These are phyloP conservation scores for Mucor piriformis DNA, from an alignment of 371 early-diverging fungal species.

Conservation along the genomic window DNA sequence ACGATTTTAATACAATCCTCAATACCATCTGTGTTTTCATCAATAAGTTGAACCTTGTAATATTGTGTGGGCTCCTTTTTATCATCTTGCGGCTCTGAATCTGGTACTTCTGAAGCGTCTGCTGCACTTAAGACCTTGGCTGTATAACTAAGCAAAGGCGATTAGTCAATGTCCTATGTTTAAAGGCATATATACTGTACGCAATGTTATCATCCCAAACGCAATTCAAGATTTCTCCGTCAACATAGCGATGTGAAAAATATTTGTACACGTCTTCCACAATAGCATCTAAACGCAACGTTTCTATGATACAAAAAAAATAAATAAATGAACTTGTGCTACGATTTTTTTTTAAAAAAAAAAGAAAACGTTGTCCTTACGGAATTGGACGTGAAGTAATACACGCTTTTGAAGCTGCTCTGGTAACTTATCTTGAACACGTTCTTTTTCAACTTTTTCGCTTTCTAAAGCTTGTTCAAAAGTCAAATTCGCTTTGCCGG, in stretches of 20 bases:
- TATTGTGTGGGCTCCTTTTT: background rate
- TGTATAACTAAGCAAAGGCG: background rate
- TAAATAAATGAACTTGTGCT: background rate
- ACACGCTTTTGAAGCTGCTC: constrained; percentile 66
- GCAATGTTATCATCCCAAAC: constrained; percentile 51
- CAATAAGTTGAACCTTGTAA: constrained; percentile 40
- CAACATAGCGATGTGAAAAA: constrained; percentile 47
- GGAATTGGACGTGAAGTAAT: constrained; percentile 69
- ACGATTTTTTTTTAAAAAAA: no score
- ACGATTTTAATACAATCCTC: constrained; percentile 37
- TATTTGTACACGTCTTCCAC: constrained; percentile 57
- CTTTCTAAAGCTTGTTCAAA: constrained; percentile 79
- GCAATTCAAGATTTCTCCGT: constrained; percentile 55
- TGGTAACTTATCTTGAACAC: constrained; percentile 66
- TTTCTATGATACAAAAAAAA: constrained; percentile 39
- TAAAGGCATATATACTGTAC: constrained; percentile 23
- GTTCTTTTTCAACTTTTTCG: constrained; percentile 65
- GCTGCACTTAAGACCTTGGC: background rate
- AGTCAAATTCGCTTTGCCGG: constrained; percentile 76
- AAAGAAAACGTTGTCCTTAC: constrained; percentile 54
- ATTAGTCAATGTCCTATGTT: background rate
- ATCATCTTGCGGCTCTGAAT: background rate
- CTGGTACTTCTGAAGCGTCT: background rate
- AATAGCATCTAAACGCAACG: constrained; percentile 54
- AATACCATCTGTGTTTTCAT: constrained; percentile 40